phyloP scores from a whole-genome alignment of 2,329 filamentous ascomycete genomes.

The Ceratocystis cacaofunesta region DNA sequence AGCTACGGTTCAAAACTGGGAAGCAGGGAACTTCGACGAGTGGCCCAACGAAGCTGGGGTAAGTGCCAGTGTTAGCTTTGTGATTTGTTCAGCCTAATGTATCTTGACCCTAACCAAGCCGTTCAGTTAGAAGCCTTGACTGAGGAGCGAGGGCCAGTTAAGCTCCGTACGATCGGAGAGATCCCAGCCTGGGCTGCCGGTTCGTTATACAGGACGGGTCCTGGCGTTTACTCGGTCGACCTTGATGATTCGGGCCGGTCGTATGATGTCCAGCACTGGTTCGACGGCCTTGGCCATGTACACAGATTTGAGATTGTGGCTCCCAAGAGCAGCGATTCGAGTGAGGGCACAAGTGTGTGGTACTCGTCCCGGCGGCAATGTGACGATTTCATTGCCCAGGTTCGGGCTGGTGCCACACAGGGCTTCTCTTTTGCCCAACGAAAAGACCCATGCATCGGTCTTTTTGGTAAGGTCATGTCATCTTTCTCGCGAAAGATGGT shows the following conservation, averaged over 20 bases:
- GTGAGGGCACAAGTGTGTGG: conserved; percentile 29
- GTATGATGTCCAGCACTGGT: conserved; percentile 59
- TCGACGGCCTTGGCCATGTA: conserved; percentile 58
- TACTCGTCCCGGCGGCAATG: conserved; percentile 60
- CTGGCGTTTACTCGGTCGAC: conserved; percentile 49
- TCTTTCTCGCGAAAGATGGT: conserved; percentile 32
- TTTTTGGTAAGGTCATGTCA: conserved; percentile 58
- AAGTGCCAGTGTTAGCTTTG: conserved; percentile 17
- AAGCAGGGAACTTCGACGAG: conserved; percentile 23
- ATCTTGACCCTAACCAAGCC: not conserved
- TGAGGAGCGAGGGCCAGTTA: conserved; percentile 49
- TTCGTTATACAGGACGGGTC: conserved; percentile 58
- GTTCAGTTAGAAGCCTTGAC: conserved; percentile 50
- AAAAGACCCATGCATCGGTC: conserved; percentile 56
- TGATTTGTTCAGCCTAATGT: too few relatives aligned
- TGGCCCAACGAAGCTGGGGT: conserved; percentile 37
- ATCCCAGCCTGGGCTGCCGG: conserved; percentile 62
- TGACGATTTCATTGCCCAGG: conserved; percentile 45
- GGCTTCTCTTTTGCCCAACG: conserved; percentile 54
- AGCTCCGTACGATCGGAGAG: conserved; percentile 45
- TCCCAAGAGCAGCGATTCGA: conserved; percentile 18
- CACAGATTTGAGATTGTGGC: conserved; percentile 58
- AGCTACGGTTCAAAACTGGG: not conserved
- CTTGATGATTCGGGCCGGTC: conserved; percentile 21
- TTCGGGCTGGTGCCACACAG: conserved; percentile 43